These are phyloP conservation scores for Nemania sp. DNA, from an alignment of 2,329 filamentous ascomycete species.

Conservation along the genomic window DNA sequence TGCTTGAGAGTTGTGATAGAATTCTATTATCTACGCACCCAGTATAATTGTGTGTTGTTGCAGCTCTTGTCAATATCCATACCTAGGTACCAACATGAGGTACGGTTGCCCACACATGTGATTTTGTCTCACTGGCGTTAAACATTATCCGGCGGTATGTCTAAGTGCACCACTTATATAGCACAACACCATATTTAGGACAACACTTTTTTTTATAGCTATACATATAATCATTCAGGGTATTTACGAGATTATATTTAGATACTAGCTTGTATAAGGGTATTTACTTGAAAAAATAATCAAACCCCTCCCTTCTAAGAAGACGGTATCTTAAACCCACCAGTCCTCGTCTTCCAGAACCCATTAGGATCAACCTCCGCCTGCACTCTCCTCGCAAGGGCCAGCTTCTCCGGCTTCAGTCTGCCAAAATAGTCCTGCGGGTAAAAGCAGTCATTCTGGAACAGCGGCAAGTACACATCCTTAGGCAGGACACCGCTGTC, in stretches of 20 bases:
- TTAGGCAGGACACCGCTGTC: conserved; percentile 50
- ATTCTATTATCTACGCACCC: too few species aligned
- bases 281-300: background rate
- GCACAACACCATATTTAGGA: background rate
- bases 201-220: background rate
- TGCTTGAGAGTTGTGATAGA: too few species aligned
- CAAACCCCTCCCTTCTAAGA: background rate
- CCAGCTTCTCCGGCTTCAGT: conserved; percentile 52
- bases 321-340: conserved; percentile 55
- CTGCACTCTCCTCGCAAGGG: conserved; percentile 53
- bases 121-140: too few species aligned
- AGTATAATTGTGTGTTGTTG: too few species aligned
- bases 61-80: too few species aligned
- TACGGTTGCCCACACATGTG: too few species aligned
- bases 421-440: conserved; percentile 58
- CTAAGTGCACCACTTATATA: too few species aligned
- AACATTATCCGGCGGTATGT: too few species aligned
- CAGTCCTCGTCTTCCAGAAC: conserved; percentile 55
- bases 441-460: conserved; percentile 59
- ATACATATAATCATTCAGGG: background rate
- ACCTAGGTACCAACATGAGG: too few species aligned
- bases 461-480: conserved; percentile 56
- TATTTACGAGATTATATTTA: conserved; percentile 16
- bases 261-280: background rate
- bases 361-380: conserved; percentile 54